Base-by-base conservation (phyloP, 1,139 yeast species). In the Geotrichum candidum region DNA sequence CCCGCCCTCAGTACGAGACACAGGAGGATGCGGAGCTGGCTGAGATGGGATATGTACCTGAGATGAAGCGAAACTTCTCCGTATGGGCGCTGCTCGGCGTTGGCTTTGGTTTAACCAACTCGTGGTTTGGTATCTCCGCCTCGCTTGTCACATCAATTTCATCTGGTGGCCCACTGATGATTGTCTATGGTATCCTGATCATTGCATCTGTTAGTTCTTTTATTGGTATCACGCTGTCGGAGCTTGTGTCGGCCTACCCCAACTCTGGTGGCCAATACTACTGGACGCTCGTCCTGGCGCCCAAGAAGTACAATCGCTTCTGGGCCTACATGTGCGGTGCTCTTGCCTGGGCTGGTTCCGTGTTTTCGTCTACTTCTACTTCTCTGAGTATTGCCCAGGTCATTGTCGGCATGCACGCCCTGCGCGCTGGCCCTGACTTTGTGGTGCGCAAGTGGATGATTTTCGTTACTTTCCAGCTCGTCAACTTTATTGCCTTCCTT, bases 211-310 rank as follows among this genome's bases (percentile, higher is more conserved):
- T 82, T 41, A 77, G 83, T 3, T 68, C 77, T 59, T 76, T 79
- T 68, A 76, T 81, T 56, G 84, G 80, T 10, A 70, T 78, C 59
- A 77, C 84, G 4, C 72, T 81, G 50, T 78, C 84, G 23, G 87
- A 84, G 66, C 73, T 84, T 68, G 78, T 84, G 1, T 77, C 81
- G 57, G 81, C 84, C 46, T 80, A 80, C 68, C 87, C 87, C 1
- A 74, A 74, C 61, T 84, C 86, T 56, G 86, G 86, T 33, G 87
- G 87, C 31, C 86, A 82, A 66, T 82, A 83, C 69, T 83, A 80
- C 62, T 83, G 87, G 87, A 81, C 85, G 1, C 73, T 82, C 68
- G 80, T 81, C 41, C 73, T 83, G 64, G 82, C 85, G 13, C 86
- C 84, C 27, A 78, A 74, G 66, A 79, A 74, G 66, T 76, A 77